Percentiles rank a stretch among this genome's conserved stretches.
Conservation (phyloP, 768 basidiomycete species). For the Macrolepiota dolichaula region DNA sequence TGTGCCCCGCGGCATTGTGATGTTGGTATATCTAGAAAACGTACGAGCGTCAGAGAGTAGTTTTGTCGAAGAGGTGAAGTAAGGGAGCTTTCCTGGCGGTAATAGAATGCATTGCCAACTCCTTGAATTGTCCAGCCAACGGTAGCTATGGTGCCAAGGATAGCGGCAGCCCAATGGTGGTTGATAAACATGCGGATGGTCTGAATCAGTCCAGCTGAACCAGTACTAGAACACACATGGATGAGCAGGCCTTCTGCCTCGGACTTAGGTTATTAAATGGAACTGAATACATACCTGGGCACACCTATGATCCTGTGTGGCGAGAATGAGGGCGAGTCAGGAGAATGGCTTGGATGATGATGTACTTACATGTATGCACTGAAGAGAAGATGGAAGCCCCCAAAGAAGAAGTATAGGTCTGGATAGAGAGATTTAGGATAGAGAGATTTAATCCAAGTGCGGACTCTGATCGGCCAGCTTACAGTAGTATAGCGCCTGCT, state of each 20-base stretch:
- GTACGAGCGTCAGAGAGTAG: slow-evolving; percentile 11
- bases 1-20: slow-evolving; percentile 81
- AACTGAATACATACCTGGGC: slow-evolving; percentile 52
- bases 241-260: slow-evolving; percentile 27
- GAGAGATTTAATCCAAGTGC: slow-evolving; percentile 24
- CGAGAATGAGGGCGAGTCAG: slow-evolving; percentile 25
- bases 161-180: slow-evolving; percentile 72
- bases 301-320: slow-evolving; percentile 86
- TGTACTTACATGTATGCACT: slow-evolving; percentile 81
- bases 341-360: slow-evolving; percentile 18
- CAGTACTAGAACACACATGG: slow-evolving; percentile 55
- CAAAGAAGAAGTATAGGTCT: slow-evolving; percentile 98
- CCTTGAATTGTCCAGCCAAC: slow-evolving; percentile 89
- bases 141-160: slow-evolving; percentile 78
- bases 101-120: slow-evolving; percentile 75
- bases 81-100: slow-evolving; percentile 57
- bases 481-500: slow-evolving; percentile 94
- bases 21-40: slow-evolving; percentile 26
- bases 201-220: slow-evolving; percentile 93
- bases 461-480: slow-evolving; percentile 30
- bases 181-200: slow-evolving; percentile 78
- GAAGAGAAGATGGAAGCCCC: slow-evolving; percentile 92
- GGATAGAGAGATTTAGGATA: slow-evolving; percentile 23
- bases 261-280: slow-evolving; percentile 21
- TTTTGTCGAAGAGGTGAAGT: slow-evolving; percentile 4